A percentile compares a stretch with the other conserved stretches of the same genome.
Evolutionary conservation across 225 moss, liverwort and hornwort species (phyloP).

Genomic region (Marchantia paleacea): DNA sequence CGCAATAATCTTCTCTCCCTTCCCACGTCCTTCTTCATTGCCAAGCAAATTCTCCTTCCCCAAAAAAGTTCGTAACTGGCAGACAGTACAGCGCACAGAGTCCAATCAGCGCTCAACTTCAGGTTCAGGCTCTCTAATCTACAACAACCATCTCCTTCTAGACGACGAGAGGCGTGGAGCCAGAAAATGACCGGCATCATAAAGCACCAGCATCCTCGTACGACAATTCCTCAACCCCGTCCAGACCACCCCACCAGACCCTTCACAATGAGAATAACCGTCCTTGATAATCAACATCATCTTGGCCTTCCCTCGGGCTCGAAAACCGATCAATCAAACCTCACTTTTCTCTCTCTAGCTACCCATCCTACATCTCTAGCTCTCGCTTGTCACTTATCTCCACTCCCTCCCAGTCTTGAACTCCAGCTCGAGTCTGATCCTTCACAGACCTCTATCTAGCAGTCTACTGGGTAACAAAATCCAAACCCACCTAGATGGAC

Average conservation of each 20-base stretch:
- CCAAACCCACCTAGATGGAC: background rate
- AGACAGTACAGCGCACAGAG: conserved; percentile 1
- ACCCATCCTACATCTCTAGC: background rate
- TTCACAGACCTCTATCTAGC: background rate
- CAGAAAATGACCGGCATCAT: conserved; percentile 1
- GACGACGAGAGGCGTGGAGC: conserved; percentile 4
- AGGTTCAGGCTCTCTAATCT: background rate
- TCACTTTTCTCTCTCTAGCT: background rate
- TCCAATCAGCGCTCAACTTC: background rate
- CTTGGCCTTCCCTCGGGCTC: background rate
- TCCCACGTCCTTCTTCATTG: background rate
- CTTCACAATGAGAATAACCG: background rate
- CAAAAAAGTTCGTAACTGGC: background rate
- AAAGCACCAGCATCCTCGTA: conserved; percentile 5
- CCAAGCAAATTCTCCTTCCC: background rate
- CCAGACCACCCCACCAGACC: background rate
- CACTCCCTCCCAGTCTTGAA: background rate
- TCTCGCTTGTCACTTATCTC: background rate
- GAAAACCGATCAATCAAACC: background rate
- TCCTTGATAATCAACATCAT: background rate
- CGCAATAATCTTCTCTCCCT: background rate
- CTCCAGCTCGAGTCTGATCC: background rate
- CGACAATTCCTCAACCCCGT: conserved; percentile 1
- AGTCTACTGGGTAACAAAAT: background rate
- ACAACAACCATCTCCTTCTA: background rate